Base-by-base conservation (phyloP, 2,329 filamentous ascomycete genomes). In the Aspergillus fructus region DNA sequence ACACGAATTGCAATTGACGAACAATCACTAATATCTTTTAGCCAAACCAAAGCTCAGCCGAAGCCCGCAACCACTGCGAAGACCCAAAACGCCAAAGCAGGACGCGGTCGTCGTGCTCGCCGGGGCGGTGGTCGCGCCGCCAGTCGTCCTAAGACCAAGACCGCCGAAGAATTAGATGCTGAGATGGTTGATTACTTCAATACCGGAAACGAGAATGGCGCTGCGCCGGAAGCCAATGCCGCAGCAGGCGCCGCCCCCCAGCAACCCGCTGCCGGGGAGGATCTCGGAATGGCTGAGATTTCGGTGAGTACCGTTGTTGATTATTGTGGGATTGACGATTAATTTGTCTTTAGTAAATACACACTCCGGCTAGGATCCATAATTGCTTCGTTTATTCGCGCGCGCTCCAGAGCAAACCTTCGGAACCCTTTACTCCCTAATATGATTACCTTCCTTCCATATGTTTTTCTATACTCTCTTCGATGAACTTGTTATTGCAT, bases 101-200 rank as follows among this genome's bases (percentile, higher is more conserved):
- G 50, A 50, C 50, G 51, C 24, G 34, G 43, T n/a, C 80, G 78
- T 27, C 30, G 55, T 61, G 12, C 34, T 37, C 79, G 76, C 45
- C 79, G 78, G 59, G 80, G 82, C 56, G 80, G 80, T 61, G 80
- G 76, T 53, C 86, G 87, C 27, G 27, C 27, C 65, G 80, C 83
- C 63, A 89, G 68, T 82, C 89, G 65, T 78, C 87, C 69, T 81
- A 96, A 86, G 77, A 78, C 82, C 80, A 97, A 97, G 89, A 96
- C 92, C 0, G 87, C 89, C 1, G 93, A 96, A 73, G 93, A 99
- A 79, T 86, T 99, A 24, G 94, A 99, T 74, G 92, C 91, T 4
- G 94, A 99, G 76, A 99, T 99, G 94, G 88, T 86, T 19, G 94
- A 97, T 76, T 99, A 99, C 80, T 97, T 96, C 21, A 53, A 47